Evolutionary conservation across 2,329 filamentous ascomycete genomes (phyloP).

Genomic region (Scolecobasidium constrictum): DNA sequence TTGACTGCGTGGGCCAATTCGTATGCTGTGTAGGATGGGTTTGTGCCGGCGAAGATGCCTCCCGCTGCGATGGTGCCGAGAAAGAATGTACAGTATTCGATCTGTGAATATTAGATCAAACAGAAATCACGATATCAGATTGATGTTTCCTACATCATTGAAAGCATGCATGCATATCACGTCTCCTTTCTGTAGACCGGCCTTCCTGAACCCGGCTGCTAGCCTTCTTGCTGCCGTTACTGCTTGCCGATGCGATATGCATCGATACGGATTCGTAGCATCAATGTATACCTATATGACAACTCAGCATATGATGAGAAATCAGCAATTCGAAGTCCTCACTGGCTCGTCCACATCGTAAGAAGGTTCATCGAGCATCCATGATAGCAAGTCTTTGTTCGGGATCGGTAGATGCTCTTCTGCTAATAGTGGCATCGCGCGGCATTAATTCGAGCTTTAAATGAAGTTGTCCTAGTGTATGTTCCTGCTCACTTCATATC

Average conservation of each 20-base stretch:
- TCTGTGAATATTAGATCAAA: conserved; percentile 8
- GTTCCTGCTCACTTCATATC: no score
- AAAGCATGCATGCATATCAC: conserved; percentile 11
- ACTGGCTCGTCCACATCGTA: conserved; percentile 11
- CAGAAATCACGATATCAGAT: no score
- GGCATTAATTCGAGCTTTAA: no score
- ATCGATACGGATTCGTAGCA: conserved; percentile 7
- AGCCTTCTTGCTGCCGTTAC: conserved; percentile 6
- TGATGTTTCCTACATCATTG: conserved; percentile 10
- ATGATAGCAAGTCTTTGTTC: conserved; percentile 12
- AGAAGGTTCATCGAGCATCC: conserved; percentile 11
- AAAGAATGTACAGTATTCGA: conserved; percentile 11
- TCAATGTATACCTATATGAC: conserved; percentile 9
- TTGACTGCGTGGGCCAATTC: conserved; percentile 21
- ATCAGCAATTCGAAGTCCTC: background rate
- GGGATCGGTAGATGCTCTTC: conserved; percentile 10
- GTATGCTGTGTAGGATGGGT: conserved; percentile 20
- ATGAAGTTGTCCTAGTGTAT: no score
- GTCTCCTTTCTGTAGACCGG: conserved; percentile 11
- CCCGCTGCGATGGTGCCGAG: conserved; percentile 17
- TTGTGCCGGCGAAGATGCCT: conserved; percentile 21
- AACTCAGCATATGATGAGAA: background rate
- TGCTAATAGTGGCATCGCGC: conserved; percentile 17
- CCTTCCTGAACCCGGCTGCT: conserved; percentile 10
- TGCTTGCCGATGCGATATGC: conserved; percentile 9